Percentiles rank a stretch among this genome's conserved stretches.
Evolutionary conservation across 345 rosid species (phyloP).

Genomic region (Gossypium sturtianum): DNA sequence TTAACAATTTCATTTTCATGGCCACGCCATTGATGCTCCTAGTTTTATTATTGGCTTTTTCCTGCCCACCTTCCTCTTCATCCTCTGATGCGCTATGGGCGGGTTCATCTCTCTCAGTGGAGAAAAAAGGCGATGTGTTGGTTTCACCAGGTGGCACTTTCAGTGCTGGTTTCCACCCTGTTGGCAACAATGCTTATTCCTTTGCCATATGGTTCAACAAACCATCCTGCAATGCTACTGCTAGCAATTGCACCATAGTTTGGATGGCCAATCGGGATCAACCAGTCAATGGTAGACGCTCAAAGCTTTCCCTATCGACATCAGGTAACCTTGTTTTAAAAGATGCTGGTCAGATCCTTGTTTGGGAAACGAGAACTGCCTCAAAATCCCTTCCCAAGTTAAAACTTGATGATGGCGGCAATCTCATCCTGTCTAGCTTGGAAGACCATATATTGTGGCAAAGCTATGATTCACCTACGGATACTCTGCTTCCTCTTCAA

Average conservation of each 20-base stretch:
- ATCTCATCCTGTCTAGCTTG: slow-evolving; percentile 17
- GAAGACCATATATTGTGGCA: slow-evolving; percentile 19
- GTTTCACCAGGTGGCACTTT: slow-evolving; percentile 3
- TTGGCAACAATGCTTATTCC: slow-evolving; percentile 13
- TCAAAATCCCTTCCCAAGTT: not conserved
- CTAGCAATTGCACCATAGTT: slow-evolving; percentile 12
- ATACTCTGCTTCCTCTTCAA: slow-evolving; percentile 31
- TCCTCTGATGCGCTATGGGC: not conserved
- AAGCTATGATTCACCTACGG: slow-evolving; percentile 30
- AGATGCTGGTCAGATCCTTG: slow-evolving; percentile 11
- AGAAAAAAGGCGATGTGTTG: not conserved
- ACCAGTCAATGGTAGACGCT: slow-evolving; percentile 20
- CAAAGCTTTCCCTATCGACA: slow-evolving; percentile 6
- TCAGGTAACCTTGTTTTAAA: slow-evolving; percentile 18
- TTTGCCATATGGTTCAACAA: slow-evolving; percentile 23
- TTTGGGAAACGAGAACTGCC: slow-evolving; percentile 21
- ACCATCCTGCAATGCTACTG: slow-evolving; percentile 3
- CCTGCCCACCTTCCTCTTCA: not conserved
- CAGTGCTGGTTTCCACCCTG: slow-evolving; percentile 12
- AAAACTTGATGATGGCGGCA: slow-evolving; percentile 23
- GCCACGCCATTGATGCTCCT: not conserved
- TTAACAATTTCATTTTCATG: not conserved
- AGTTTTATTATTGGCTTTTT: not conserved
- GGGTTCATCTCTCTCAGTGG: slow-evolving; percentile 6
- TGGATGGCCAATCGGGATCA: slow-evolving; percentile 29